Evolutionary conservation across 2,329 filamentous ascomycete genomes (phyloP).

Genomic region (Arthrinium puccinioides): DNA sequence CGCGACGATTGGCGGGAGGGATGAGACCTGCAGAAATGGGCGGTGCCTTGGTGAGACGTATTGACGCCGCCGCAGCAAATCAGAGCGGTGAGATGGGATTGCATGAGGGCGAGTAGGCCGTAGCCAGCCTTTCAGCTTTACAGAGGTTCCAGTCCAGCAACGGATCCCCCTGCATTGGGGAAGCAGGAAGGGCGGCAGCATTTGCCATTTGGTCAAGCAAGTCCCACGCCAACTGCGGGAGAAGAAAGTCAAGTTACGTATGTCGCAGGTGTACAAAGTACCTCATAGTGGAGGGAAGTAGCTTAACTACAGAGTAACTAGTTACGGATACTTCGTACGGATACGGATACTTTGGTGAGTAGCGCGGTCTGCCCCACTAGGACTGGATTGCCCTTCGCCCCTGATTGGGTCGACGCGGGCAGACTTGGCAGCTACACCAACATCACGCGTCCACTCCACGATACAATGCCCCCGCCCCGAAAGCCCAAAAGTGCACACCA

Average conservation of each 20-base stretch:
- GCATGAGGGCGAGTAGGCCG: conserved; percentile 12
- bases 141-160: neutral
- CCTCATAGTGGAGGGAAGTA: neutral
- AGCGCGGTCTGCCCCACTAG: neutral
- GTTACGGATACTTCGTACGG: no score
- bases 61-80: conserved; percentile 8
- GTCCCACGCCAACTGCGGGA: neutral
- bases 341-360: no score
- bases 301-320: neutral
- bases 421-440: conserved; percentile 16
- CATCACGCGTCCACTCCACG: conserved; percentile 23
- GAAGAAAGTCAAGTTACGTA: neutral
- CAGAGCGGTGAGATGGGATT: conserved; percentile 5
- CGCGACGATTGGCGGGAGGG: conserved; percentile 20
- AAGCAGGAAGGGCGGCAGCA: neutral
- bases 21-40: conserved; percentile 7
- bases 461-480: conserved; percentile 3
- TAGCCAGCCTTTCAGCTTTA: neutral
- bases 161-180: neutral
- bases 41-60: conserved; percentile 10
- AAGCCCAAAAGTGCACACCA: no score
- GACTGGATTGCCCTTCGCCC: neutral
- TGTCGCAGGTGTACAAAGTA: neutral
- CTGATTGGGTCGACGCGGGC: conserved; percentile 11
- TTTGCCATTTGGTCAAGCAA: no score